Conservation (phyloP, 2,329 filamentous ascomycete species). For the Ophiostoma sp. region DNA sequence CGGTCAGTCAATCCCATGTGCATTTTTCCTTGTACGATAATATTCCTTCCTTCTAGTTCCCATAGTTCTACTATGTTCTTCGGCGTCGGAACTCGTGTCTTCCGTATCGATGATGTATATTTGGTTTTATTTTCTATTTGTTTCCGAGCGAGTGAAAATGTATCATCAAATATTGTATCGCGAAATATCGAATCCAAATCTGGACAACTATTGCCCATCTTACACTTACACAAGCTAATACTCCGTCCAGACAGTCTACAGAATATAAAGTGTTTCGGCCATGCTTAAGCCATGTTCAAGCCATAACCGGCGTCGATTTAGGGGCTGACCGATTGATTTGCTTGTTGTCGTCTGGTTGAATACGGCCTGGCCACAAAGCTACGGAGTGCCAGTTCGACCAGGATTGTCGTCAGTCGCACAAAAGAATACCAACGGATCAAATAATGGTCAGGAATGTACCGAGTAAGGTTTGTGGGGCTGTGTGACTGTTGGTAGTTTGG, state of each 20-base stretch:
- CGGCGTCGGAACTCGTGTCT: neutral
- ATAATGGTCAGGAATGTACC: neutral
- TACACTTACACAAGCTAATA: no score
- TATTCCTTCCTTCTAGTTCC: neutral
- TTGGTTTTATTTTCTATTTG: neutral
- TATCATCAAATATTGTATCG: no score
- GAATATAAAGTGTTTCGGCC: neutral
- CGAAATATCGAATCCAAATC: no score
- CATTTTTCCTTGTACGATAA: neutral
- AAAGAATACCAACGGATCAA: neutral
- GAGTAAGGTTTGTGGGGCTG: neutral
- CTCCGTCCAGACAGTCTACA: no score
- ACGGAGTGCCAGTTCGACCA: neutral
- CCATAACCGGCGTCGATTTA: no score
- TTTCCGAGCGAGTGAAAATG: no score
- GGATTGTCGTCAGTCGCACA: neutral
- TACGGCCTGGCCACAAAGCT: no score
- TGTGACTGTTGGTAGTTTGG: neutral
- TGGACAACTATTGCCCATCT: no score
- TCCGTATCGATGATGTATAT: neutral
- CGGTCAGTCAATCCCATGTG: neutral
- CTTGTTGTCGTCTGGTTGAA: no score
- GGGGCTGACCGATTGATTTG: no score
- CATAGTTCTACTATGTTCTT: neutral
- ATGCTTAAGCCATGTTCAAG: neutral